phyloP scores from a whole-genome alignment of 129 eudicot genomes.

The Arctium lappa region DNA sequence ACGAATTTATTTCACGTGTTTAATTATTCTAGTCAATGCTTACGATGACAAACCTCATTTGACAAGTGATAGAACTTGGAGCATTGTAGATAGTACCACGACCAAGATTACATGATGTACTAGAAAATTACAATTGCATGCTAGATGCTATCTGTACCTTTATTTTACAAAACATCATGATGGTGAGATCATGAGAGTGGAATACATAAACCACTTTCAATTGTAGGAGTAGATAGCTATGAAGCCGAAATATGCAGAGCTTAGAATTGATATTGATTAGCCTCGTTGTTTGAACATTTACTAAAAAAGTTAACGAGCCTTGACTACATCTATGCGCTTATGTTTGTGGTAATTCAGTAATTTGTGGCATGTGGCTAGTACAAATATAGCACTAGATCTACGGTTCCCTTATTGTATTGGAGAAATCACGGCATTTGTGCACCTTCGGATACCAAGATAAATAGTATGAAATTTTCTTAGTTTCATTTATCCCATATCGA shows the following conservation, averaged over 20 bases:
- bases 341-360: neutral
- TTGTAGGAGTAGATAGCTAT: neutral
- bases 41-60: neutral
- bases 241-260: neutral
- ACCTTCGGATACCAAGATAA: neutral
- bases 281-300: neutral
- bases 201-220: neutral
- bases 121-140: neutral
- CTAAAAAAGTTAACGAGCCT: neutral
- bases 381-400: neutral
- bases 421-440: neutral
- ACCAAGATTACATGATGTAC: neutral
- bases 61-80: neutral
- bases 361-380: neutral
- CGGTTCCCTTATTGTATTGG: neutral
- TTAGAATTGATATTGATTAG: neutral
- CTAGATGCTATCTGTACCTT: neutral
- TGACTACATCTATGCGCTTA: neutral
- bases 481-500: neutral
- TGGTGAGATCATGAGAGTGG: neutral
- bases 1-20: neutral
- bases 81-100: neutral
- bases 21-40: neutral
- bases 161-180: neutral
- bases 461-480: neutral